Conservation (phyloP, 1,139 yeast genomes). For the Geotrichum australiense region DNA sequence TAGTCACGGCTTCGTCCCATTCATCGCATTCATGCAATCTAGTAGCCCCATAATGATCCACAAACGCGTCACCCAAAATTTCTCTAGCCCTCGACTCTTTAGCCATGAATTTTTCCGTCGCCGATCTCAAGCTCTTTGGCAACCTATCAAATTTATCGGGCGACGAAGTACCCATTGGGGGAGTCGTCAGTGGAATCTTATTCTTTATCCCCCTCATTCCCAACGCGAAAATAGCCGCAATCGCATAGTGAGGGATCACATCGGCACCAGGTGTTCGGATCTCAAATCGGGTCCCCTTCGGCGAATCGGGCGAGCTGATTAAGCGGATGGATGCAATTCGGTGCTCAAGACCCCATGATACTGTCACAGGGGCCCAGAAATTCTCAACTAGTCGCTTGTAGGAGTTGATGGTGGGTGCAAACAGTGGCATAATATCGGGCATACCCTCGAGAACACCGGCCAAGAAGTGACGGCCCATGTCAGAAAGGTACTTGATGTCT, state of each 20-base stretch:
- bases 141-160: slow-evolving; percentile 26
- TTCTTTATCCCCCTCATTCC: slow-evolving; percentile 33
- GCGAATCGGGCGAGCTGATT: slow-evolving; percentile 30
- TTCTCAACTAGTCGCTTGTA: slow-evolving; percentile 37
- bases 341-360: slow-evolving; percentile 37
- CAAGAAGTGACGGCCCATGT: slow-evolving; percentile 32
- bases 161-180: slow-evolving; percentile 30
- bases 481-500: slow-evolving; percentile 29
- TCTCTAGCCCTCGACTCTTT: slow-evolving; percentile 31
- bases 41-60: slow-evolving; percentile 35
- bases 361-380: slow-evolving; percentile 38
- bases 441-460: slow-evolving; percentile 35
- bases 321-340: slow-evolving; percentile 35
- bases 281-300: slow-evolving; percentile 33
- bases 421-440: slow-evolving; percentile 34
- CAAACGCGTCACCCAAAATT: slow-evolving; percentile 34
- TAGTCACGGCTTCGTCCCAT: slow-evolving; percentile 35
- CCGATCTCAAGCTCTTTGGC: slow-evolving; percentile 29
- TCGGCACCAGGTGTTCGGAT: slow-evolving; percentile 38
- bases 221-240: slow-evolving; percentile 34
- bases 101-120: slow-evolving; percentile 29
- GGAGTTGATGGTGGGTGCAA: slow-evolving; percentile 36
- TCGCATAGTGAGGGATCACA: slow-evolving; percentile 34
- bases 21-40: slow-evolving; percentile 30
- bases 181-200: slow-evolving; percentile 26